A percentile compares a stretch with the other conserved stretches of the same genome.
Evolutionary conservation across 2,329 filamentous ascomycete genomes (phyloP).

Genomic region (Elsinoe batatas): DNA sequence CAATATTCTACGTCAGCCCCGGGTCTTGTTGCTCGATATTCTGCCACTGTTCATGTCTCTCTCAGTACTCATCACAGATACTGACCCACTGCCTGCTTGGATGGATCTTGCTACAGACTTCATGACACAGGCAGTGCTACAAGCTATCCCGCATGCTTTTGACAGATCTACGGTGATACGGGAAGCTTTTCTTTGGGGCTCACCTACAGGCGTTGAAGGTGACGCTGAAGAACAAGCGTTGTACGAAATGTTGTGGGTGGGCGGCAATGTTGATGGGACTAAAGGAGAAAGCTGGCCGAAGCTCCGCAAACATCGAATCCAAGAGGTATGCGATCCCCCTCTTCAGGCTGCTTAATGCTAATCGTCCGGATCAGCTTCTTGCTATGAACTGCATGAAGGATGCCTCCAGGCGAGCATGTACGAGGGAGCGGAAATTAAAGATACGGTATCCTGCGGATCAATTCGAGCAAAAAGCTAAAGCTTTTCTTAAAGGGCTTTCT

Average conservation of each 20-base stretch:
- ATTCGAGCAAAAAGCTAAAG: too few species aligned
- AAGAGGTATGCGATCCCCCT: not conserved
- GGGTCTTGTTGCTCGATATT: slow-evolving; percentile 31
- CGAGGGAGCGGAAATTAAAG: not conserved
- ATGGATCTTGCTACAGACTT: slow-evolving; percentile 38
- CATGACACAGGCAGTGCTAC: slow-evolving; percentile 42
- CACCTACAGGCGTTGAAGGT: slow-evolving; percentile 17
- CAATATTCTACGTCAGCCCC: too few species aligned
- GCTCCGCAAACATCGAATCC: not conserved
- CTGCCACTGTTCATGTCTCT: slow-evolving; percentile 41
- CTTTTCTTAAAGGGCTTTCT: too few species aligned
- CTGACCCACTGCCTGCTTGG: slow-evolving; percentile 28
- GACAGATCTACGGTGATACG: slow-evolving; percentile 17
- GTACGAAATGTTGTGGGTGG: slow-evolving; percentile 16
- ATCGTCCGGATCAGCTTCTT: too few species aligned
- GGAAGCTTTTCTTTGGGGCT: slow-evolving; percentile 37
- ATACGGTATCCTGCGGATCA: too few species aligned
- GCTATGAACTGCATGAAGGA: too few species aligned
- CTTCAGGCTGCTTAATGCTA: too few species aligned
- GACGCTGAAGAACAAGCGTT: not conserved
- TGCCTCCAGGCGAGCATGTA: too few species aligned
- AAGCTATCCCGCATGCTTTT: slow-evolving; percentile 43
- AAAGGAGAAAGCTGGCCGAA: not conserved
- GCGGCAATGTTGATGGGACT: slow-evolving; percentile 14
- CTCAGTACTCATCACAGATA: slow-evolving; percentile 22